A percentile compares a stretch with the other conserved stretches of the same genome.
Evolutionary conservation across 1,284 basidiomycete genomes (phyloP).

Genomic region (Sphaerobolus stellatus): DNA sequence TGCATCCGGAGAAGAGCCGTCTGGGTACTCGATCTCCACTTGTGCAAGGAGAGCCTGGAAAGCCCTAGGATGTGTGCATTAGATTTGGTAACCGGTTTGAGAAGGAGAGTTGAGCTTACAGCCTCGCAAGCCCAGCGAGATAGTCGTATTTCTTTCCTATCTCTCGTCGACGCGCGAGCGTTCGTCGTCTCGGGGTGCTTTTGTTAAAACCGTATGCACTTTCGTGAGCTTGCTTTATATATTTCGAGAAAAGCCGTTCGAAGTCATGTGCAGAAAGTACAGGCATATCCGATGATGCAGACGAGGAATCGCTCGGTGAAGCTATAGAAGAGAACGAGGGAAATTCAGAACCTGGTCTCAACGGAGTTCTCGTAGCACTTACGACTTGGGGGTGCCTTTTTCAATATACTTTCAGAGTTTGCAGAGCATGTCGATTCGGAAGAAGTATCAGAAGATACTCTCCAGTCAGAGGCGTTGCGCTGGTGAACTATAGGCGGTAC

Average conservation of each 20-base stretch:
- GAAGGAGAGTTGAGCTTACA: neutral
- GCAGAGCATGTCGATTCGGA: neutral
- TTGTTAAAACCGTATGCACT: neutral
- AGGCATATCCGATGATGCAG: neutral
- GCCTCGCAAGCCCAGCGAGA: neutral
- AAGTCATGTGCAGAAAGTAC: neutral
- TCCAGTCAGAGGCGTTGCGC: neutral
- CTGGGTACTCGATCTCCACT: neutral
- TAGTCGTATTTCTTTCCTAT: neutral
- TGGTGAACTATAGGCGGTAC: neutral
- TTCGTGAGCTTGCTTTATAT: neutral
- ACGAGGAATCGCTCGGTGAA: neutral
- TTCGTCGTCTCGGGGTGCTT: too few relatives aligned
- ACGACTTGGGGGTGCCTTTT: too few relatives aligned
- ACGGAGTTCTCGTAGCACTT: neutral
- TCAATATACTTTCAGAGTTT: too few relatives aligned
- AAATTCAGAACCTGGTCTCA: neutral
- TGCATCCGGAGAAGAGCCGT: neutral
- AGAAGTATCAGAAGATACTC: neutral
- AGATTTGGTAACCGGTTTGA: neutral
- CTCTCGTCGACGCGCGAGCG: too few relatives aligned
- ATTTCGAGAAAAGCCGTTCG: neutral
- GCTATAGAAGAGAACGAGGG: neutral
- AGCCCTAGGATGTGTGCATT: neutral
- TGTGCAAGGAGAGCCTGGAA: neutral